Base-by-base conservation (phyloP, 345 rosid species). In the Syzygium aromaticum region DNA sequence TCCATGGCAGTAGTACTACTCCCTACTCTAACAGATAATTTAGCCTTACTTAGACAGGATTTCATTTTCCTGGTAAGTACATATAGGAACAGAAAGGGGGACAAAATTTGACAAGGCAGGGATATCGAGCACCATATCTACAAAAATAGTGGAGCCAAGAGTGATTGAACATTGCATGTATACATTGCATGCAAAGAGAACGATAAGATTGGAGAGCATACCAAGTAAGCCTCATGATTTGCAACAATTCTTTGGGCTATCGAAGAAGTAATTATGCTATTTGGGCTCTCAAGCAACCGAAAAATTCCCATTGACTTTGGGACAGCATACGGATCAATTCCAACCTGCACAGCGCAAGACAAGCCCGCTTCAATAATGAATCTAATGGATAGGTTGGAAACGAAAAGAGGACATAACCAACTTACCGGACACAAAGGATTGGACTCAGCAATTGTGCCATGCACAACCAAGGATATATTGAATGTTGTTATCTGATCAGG, bases 241-340 rank as follows among this genome's bases (percentile, higher is more conserved):
- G 97, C 94, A 84, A 95, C 94, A 86, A 97, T 97, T 92, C 98
- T 95, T 89, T 88, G 94, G 51, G 96, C 94, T 85, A 97, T 95
- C 16, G 97, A 92, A 84, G 94, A 87, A 43, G 99, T 97, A 53
- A 97, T 96, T 90, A 93, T 92, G 87, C 89, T 92, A 88, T 94
- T 93, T 43, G 97, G 95, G 90, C 99, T 97, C 49, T 95, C 94
- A 84, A 96, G 93, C 86, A 94, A 88, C 89, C 88, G 86, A 88
- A 97, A 96, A 88, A 95, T 95, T 19, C 94, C 96, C 95, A 95
- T 93, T 91, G 93, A 92, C 77, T 94, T 97, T 40, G 98, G 98
- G 57, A 95, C 93, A 33, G 92, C 91, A 91, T 97, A 93, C 2
- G 97, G 98, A 90, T 97, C 96, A 46, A 90, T 87, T 86, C 90